Conservation (phyloP, 2,329 filamentous ascomycete species). For the Fusarium burgessii region DNA sequence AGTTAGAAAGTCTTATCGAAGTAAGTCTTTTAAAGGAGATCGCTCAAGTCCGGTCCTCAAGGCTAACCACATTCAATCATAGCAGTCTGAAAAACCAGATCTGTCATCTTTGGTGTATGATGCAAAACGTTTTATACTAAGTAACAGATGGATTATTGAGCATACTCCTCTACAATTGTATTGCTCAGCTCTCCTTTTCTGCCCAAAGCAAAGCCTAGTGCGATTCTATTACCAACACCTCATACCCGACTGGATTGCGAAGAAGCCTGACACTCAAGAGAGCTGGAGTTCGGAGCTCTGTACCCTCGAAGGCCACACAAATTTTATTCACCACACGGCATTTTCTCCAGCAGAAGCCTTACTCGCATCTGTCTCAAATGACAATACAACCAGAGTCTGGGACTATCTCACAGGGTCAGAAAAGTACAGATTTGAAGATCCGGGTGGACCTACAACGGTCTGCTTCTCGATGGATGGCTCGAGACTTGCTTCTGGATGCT, state of each 20-base stretch:
- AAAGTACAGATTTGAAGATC: not conserved
- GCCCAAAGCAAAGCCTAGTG: not conserved
- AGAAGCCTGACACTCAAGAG: not conserved
- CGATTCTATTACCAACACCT: not conserved
- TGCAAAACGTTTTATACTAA: not conserved
- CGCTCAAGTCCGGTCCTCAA: not conserved
- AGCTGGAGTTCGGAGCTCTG: not conserved
- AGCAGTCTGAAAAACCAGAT: not conserved
- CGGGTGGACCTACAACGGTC: no score
- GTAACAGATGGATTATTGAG: constrained; percentile 3
- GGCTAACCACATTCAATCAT: not conserved
- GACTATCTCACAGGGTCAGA: constrained; percentile 3
- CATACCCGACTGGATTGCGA: constrained; percentile 4
- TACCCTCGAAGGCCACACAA: not conserved
- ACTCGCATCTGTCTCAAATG: rapidly evolving
- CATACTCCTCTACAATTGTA: constrained; percentile 15
- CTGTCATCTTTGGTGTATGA: not conserved
- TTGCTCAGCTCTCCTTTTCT: constrained; percentile 1
- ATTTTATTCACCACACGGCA: not conserved
- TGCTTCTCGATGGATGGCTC: no score
- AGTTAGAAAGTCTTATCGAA: not conserved
- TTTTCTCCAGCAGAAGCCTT: not conserved
- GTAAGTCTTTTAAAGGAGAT: not conserved
- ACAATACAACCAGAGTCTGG: not conserved
- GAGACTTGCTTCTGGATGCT: no score